Evolutionary conservation across 345 rosid genomes (phyloP).

Genomic region (Corymbia maculata): DNA sequence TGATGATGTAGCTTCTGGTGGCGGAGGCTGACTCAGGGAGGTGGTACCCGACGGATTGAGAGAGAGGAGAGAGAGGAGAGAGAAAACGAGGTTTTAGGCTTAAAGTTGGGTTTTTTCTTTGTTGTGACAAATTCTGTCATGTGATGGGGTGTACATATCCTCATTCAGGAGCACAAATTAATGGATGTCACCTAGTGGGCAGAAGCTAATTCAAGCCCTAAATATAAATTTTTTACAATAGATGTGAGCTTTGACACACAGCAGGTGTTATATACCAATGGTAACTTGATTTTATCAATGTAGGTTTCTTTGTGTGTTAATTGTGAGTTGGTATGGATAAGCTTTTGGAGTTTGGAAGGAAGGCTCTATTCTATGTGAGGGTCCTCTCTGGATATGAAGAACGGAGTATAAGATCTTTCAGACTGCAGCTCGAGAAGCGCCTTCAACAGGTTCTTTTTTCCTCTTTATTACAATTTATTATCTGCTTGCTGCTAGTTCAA

Average conservation of each 20-base stretch:
- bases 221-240: background rate
- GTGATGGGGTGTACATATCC: background rate
- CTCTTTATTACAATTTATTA: background rate
- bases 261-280: background rate
- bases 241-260: background rate
- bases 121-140: background rate
- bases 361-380: slow-evolving; percentile 70
- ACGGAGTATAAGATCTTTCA: slow-evolving; percentile 57
- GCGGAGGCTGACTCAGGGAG: background rate
- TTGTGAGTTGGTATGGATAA: slow-evolving; percentile 37
- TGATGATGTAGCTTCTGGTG: background rate
- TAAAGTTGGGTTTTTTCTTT: background rate
- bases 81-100: background rate
- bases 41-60: background rate
- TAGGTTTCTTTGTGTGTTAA: background rate
- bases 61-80: background rate
- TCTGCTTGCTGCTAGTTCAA: background rate
- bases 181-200: background rate
- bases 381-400: slow-evolving; percentile 96
- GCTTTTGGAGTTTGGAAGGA: slow-evolving; percentile 76
- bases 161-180: background rate
- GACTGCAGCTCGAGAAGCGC: slow-evolving; percentile 74
- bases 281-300: background rate
- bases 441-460: slow-evolving; percentile 42
- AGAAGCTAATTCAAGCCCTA: background rate